These are phyloP conservation scores for Kazachstania taianensis DNA, from an alignment of 805 yeast genomes.

Conservation along the genomic window DNA sequence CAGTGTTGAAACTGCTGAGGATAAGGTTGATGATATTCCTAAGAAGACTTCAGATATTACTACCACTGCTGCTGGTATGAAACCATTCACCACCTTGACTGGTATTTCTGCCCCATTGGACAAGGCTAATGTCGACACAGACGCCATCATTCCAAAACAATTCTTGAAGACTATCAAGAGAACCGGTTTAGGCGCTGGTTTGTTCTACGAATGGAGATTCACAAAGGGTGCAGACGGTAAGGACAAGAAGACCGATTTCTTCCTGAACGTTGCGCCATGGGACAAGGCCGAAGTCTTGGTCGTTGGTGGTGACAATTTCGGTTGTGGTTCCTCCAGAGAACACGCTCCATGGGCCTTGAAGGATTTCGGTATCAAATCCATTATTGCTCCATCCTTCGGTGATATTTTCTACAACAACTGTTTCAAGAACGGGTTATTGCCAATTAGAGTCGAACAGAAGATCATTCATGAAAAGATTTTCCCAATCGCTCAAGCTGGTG, in stretches of 20 bases:
- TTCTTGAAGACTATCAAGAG: conserved; percentile 95
- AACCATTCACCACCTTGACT: conserved; percentile 60
- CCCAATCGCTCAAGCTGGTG: conserved; percentile 71
- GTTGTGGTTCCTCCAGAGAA: conserved; percentile 98
- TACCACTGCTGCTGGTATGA: conserved; percentile 46
- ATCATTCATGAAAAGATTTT: conserved; percentile 59
- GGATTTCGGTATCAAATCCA: conserved; percentile 91
- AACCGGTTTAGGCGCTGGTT: conserved; percentile 82
- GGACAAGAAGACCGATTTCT: conserved; percentile 78
- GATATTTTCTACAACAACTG: conserved; percentile 97
- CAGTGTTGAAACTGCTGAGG: conserved; percentile 38
- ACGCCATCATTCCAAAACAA: conserved; percentile 97
- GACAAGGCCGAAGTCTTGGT: conserved; percentile 70
- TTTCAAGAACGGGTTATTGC: conserved; percentile 88
- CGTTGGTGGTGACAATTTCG: conserved; percentile 94
- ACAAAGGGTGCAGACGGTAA: conserved; percentile 58
- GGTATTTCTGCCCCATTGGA: conserved; percentile 92
- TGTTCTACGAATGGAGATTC: conserved; percentile 87
- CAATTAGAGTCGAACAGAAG: conserved; percentile 81
- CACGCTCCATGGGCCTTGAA: conserved; percentile 99
- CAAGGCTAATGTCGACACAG: conserved; percentile 94
- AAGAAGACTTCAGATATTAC: conserved; percentile 26
- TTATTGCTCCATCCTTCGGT: conserved; percentile 97
- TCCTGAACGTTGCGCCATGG: conserved; percentile 78
- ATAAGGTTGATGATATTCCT: conserved; percentile 56